These are phyloP conservation scores for Boletus speciosus DNA, from an alignment of 768 basidiomycete genomes.

Conservation along the genomic window DNA sequence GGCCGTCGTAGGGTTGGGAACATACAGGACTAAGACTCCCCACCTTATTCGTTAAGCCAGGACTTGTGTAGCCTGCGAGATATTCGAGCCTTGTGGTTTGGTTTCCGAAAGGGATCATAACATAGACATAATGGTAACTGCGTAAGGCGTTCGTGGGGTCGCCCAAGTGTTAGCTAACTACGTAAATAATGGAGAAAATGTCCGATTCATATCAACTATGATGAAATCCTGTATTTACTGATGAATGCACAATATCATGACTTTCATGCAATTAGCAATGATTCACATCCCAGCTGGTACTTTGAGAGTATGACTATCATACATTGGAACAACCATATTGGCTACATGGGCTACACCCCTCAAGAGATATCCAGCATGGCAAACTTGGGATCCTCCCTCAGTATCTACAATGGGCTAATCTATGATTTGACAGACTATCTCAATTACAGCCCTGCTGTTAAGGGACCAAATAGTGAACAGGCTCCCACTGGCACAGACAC, in stretches of 20 bases:
- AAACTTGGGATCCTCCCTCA: constrained; percentile 57
- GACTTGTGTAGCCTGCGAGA: too few relatives aligned
- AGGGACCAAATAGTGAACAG: constrained; percentile 34
- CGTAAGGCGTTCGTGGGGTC: too few relatives aligned
- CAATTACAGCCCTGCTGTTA: constrained; percentile 51
- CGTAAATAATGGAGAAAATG: too few relatives aligned
- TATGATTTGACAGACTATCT: constrained; percentile 88
- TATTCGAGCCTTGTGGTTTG: too few relatives aligned
- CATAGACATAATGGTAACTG: too few relatives aligned
- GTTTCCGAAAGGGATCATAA: too few relatives aligned
- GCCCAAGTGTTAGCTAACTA: too few relatives aligned
- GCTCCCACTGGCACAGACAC: constrained; percentile 41
- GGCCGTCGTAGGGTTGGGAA: too few relatives aligned
- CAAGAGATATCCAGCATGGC: constrained; percentile 73
- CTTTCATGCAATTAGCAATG: constrained; percentile 85
- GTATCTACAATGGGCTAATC: constrained; percentile 81
- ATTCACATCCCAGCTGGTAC: constrained; percentile 34
- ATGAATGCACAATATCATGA: constrained; percentile 71
- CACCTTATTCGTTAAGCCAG: too few relatives aligned
- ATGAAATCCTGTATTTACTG: too few relatives aligned
- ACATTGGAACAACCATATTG: constrained; percentile 85
- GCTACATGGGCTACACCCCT: constrained; percentile 83
- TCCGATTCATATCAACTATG: too few relatives aligned
- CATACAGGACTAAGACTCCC: too few relatives aligned
- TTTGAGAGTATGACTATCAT: constrained; percentile 73